Conservation (phyloP, 768 basidiomycete genomes). For the Daedaleopsis nitida region DNA sequence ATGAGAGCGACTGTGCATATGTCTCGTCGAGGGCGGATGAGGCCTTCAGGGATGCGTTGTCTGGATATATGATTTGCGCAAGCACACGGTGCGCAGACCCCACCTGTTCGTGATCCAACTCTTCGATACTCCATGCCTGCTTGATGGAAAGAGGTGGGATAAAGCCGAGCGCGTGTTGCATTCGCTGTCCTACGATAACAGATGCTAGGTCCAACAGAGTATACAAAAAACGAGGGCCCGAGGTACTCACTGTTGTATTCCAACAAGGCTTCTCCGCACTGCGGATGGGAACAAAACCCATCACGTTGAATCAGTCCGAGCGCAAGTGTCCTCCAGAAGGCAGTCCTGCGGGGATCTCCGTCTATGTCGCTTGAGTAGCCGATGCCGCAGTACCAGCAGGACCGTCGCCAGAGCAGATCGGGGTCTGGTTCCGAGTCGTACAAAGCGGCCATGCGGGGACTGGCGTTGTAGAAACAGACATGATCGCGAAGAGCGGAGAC, state of each 20-base stretch:
- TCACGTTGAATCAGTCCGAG: conserved; percentile 19
- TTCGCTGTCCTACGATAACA: background rate
- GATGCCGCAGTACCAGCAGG: conserved; percentile 18
- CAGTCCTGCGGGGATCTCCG: conserved; percentile 1
- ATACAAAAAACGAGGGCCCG: background rate
- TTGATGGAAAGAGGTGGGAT: background rate
- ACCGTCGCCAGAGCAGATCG: conserved; percentile 19
- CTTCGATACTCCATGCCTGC: background rate
- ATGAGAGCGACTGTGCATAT: background rate
- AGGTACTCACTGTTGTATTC: conserved; percentile 17
- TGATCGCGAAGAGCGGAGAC: conserved; percentile 23
- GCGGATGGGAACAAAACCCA: conserved; percentile 23
- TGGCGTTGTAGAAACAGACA: conserved; percentile 24
- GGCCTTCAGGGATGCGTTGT: background rate
- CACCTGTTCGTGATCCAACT: background rate
- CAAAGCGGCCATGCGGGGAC: conserved; percentile 17
- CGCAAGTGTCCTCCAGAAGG: conserved; percentile 24
- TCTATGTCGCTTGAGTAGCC: background rate
- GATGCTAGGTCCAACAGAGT: too few relatives aligned
- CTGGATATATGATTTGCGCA: background rate
- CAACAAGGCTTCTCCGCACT: conserved; percentile 18
- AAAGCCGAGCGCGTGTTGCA: background rate
- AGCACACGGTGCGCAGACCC: background rate
- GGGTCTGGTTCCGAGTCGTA: conserved; percentile 21
- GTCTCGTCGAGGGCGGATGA: background rate